Conservation (phyloP, 768 basidiomycete genomes). For the Thelephora aurantiotincta region DNA sequence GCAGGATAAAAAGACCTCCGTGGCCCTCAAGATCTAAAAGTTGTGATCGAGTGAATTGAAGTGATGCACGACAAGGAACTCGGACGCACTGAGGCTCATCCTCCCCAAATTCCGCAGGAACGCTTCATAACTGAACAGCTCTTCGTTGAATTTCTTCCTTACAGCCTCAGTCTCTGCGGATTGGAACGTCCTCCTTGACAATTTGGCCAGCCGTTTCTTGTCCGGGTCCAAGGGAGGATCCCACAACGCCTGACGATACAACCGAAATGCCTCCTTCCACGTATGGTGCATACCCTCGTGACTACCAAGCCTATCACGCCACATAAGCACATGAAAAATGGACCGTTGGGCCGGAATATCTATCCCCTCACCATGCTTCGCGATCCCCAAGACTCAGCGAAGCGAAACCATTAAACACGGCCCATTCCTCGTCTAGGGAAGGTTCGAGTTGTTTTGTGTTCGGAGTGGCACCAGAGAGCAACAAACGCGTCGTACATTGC, state of each 20-base stretch:
- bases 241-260: conserved; percentile 49
- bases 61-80: background rate
- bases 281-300: conserved; percentile 44
- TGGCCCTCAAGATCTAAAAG: conserved; percentile 64
- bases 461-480: conserved; percentile 25
- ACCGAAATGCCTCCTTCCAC: conserved; percentile 53
- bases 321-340: conserved; percentile 1
- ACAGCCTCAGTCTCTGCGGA: background rate
- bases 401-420: conserved; percentile 46
- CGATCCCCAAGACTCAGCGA: conserved; percentile 64
- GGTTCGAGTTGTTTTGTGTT: conserved; percentile 19
- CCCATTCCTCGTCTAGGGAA: conserved; percentile 34
- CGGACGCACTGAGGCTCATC: conserved; percentile 66
- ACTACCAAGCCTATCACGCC: conserved; percentile 17
- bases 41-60: background rate
- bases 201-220: conserved; percentile 40
- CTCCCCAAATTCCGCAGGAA: conserved; percentile 62
- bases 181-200: conserved; percentile 33
- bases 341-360: background rate
- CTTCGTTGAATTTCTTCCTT: conserved; percentile 33
- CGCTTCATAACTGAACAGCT: conserved; percentile 63
- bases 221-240: conserved; percentile 34
- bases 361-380: background rate
- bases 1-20: conserved; percentile 74
- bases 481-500: conserved; percentile 48